Evolutionary conservation across 352 stramenopile species (phyloP), one percentile per base, ranked within the genome.

Genomic region (Phytophthora rubi): DNA sequence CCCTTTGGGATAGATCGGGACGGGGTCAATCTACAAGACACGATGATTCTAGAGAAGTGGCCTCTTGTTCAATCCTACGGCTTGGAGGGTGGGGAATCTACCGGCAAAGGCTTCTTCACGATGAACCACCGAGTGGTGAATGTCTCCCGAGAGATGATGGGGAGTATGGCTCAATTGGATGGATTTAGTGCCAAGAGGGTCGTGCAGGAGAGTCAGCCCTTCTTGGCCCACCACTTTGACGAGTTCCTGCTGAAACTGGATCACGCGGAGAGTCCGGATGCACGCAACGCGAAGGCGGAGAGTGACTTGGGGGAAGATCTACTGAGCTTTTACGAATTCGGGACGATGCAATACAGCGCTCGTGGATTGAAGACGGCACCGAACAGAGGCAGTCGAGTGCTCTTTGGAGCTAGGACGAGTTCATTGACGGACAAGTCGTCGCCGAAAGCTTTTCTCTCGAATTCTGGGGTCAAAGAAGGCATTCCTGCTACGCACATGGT

Each of bases 251-350:
- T 80, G 13, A 94, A 94, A 54, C 42, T 94, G 6, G 85, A 94
- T 52, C 81, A 91, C 45, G 75, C 82, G 12, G 83, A 90, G 52
- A 76, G 81, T 4, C 68, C 83, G 0, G 69, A 83, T 15, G 68
- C 21, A 1, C 83, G 86, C 10, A 63, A 60, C 9, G 49, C 65
- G 6, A 83, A 79, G 57, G 77, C 80, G 1, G 87, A 94, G 65
- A 69, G 26, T 18, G 87, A 92, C 23, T 55, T 91, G 12, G 83
- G 69, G 1, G 87, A 94, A 35, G 82, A 94, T 52, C 37, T 94
- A 8, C 39, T 92, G 30, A 93, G 82, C 42, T 90, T 92, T 47
- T 94, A 91, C 51, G 87, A 93, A 57, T 94, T 94, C 66, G 87
- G 87, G 8, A 91, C 85, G 45, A 91, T 88, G 63, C 85, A 92